Percentiles rank a stretch among this genome's conserved stretches.
Evolutionary conservation across 169 alveolate genomes (phyloP).

Genomic region (Fabrea salina): DNA sequence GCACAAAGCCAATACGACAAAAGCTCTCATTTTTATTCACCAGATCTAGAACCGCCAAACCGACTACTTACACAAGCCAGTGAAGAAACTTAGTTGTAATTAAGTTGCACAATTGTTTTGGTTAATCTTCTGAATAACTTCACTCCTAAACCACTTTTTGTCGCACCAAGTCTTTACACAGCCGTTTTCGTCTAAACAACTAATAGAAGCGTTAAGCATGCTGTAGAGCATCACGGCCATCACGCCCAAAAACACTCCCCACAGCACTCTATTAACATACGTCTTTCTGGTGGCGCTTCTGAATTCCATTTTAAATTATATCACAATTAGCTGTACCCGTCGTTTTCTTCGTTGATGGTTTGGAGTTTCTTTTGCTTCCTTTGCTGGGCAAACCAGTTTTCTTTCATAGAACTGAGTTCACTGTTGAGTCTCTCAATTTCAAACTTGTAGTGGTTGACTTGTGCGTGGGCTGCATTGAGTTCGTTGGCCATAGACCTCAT

Average conservation of each 20-base stretch:
- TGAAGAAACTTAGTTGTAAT: too few species aligned
- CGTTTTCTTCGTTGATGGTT: conserved; percentile 44
- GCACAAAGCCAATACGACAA: background rate
- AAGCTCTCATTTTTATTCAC: background rate
- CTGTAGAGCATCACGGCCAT: background rate
- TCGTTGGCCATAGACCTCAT: conserved; percentile 83
- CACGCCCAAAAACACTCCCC: background rate
- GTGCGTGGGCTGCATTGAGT: conserved; percentile 78
- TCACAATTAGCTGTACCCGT: conserved; percentile 7
- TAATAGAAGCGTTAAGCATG: background rate
- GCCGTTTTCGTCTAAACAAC: background rate
- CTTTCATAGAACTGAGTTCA: conserved; percentile 50
- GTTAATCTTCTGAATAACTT: background rate
- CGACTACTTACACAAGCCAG: too few species aligned
- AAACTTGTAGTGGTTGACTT: conserved; percentile 74
- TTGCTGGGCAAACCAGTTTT: conserved; percentile 57
- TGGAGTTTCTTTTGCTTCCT: conserved; percentile 53
- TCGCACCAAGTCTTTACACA: background rate
- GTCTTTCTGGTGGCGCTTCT: background rate
- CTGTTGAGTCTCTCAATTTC: conserved; percentile 77
- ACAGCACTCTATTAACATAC: background rate
- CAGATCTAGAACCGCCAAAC: too few species aligned
- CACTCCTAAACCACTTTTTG: background rate
- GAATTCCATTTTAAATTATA: conserved; percentile 19
- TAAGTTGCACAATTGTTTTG: background rate